Conservation (phyloP, 2,329 filamentous ascomycete species). For the Furcasterigmium sp. region DNA sequence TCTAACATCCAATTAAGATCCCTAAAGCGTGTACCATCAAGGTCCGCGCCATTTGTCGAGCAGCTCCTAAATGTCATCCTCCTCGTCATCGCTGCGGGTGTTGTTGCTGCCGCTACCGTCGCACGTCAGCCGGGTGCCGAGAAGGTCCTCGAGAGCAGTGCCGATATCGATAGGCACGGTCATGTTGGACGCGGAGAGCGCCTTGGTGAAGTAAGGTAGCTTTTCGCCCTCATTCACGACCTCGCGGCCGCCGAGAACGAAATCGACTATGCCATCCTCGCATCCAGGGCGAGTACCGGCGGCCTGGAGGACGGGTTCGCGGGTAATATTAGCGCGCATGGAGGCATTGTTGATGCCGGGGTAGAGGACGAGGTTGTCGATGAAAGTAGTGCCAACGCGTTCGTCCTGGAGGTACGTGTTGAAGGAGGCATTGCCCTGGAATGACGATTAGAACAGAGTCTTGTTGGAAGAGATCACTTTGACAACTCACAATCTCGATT, state of each 20-base stretch:
- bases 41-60: too few species aligned
- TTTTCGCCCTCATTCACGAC: conserved; percentile 46
- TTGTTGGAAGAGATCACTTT: neutral
- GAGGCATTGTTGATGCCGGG: conserved; percentile 54
- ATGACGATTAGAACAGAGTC: neutral
- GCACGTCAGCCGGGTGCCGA: too few species aligned
- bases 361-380: conserved; percentile 52
- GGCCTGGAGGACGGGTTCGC: conserved; percentile 40
- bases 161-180: conserved; percentile 48
- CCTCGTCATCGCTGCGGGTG: too few species aligned
- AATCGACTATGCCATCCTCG: conserved; percentile 46
- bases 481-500: conserved; percentile 54
- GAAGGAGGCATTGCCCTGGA: conserved; percentile 58
- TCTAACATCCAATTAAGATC: too few species aligned
- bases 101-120: too few species aligned
- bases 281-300: conserved; percentile 42
- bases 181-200: conserved; percentile 45
- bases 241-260: conserved; percentile 47
- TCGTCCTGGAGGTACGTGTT: conserved; percentile 47
- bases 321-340: conserved; percentile 49
- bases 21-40: too few species aligned
- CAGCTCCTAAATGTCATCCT: too few species aligned
- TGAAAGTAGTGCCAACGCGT: conserved; percentile 48
- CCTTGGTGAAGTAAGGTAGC: conserved; percentile 51
- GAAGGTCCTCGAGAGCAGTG: neutral